Percentiles rank a stretch among this genome's conserved stretches.
Evolutionary conservation across 805 yeast genomes (phyloP).

Genomic region (Candida vaughaniae): DNA sequence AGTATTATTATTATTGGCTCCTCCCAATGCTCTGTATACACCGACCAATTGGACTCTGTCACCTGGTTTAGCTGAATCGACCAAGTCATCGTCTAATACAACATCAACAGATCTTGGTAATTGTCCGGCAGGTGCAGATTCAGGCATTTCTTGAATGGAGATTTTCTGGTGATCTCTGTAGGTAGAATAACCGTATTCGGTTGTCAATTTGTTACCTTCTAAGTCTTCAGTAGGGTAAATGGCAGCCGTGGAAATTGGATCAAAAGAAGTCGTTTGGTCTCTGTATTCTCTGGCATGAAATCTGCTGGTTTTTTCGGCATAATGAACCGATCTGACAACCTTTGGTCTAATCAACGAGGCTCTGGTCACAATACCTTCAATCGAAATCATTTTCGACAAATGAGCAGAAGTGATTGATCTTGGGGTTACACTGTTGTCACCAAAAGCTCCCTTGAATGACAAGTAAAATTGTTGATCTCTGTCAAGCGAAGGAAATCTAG

Average conservation of each 20-base stretch:
- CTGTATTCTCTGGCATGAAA: slow-evolving; percentile 90
- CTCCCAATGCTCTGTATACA: slow-evolving; percentile 88
- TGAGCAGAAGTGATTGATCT: slow-evolving; percentile 77
- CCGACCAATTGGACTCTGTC: slow-evolving; percentile 94
- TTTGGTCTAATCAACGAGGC: slow-evolving; percentile 94
- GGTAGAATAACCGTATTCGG: slow-evolving; percentile 91
- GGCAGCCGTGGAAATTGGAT: slow-evolving; percentile 78
- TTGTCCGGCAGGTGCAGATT: slow-evolving; percentile 96
- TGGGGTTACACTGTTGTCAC: slow-evolving; percentile 83
- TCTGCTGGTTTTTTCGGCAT: slow-evolving; percentile 77
- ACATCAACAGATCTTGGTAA: slow-evolving; percentile 91
- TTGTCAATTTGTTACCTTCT: slow-evolving; percentile 81
- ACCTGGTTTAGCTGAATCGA: slow-evolving; percentile 91
- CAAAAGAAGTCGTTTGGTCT: slow-evolving; percentile 89
- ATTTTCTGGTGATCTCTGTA: slow-evolving; percentile 93
- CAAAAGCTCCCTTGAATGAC: slow-evolving; percentile 88
- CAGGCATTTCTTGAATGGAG: slow-evolving; percentile 96
- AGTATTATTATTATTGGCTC: slow-evolving; percentile 55
- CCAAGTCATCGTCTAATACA: slow-evolving; percentile 91
- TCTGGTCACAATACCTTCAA: slow-evolving; percentile 94
- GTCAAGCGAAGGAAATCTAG: slow-evolving; percentile 48
- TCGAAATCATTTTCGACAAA: slow-evolving; percentile 76
- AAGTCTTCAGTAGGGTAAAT: slow-evolving; percentile 91
- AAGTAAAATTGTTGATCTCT: slow-evolving; percentile 67
- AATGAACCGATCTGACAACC: slow-evolving; percentile 87